Conservation (phyloP, 2,329 filamentous ascomycete genomes). For the Chrysosporium keratinophilum region DNA sequence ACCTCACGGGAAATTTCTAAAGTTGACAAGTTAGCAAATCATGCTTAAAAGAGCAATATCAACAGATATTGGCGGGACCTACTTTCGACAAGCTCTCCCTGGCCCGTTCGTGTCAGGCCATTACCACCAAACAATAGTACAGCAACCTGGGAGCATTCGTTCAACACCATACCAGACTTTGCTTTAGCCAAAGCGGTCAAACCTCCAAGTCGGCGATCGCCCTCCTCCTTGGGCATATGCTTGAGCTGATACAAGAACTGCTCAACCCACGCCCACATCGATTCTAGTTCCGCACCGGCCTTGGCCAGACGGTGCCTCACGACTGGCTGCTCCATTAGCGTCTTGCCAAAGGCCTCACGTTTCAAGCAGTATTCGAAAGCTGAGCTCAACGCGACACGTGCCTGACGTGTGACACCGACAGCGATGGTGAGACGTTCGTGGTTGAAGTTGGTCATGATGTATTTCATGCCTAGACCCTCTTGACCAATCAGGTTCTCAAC, state of each 20-base stretch:
- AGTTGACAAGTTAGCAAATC: conserved; percentile 11
- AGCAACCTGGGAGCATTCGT: conserved; percentile 59
- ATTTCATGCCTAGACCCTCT: conserved; percentile 62
- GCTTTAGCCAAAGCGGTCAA: conserved; percentile 64
- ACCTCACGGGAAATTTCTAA: conserved; percentile 55
- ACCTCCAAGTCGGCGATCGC: conserved; percentile 52
- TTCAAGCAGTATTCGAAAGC: conserved; percentile 56
- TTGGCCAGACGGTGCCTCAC: conserved; percentile 64
- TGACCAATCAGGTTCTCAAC: conserved; percentile 58
- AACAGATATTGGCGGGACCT: conserved; percentile 35
- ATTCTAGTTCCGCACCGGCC: conserved; percentile 57
- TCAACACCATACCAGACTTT: conserved; percentile 59
- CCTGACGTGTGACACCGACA: conserved; percentile 52
- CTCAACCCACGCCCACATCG: conserved; percentile 62
- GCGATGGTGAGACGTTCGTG: conserved; percentile 61
- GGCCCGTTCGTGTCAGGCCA: conserved; percentile 58
- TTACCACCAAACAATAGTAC: conserved; percentile 64
- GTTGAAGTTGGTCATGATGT: conserved; percentile 72
- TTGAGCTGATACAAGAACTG: conserved; percentile 59
- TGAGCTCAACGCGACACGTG: conserved; percentile 49
- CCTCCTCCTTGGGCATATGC: conserved; percentile 43
- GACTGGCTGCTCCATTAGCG: conserved; percentile 63
- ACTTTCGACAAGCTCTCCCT: conserved; percentile 62
- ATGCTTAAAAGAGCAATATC: too few relatives aligned
- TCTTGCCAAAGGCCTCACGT: conserved; percentile 57